phyloP scores from a whole-genome alignment of 164 flowering plant genomes.

The Cinnamomum micranthum region DNA sequence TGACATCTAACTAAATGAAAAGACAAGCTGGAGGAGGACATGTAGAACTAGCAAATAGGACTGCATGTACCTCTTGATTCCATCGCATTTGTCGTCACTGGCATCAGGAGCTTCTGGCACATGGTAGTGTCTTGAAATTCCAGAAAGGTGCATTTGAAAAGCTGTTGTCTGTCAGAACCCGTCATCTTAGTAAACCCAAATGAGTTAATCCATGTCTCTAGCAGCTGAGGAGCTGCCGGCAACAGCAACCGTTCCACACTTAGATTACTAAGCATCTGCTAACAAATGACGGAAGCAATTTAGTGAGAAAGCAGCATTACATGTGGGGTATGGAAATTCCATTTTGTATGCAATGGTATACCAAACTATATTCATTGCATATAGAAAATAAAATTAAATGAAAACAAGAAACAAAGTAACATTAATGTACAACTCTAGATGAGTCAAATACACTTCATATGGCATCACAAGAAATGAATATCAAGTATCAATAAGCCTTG shows the following conservation, averaged over 20 bases:
- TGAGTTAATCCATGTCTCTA: slow-evolving; percentile 65
- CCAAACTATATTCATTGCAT: no score
- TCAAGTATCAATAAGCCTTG: neutral
- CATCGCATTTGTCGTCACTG: slow-evolving; percentile 14
- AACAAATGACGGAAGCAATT: neutral
- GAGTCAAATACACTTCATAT: neutral
- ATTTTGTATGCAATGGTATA: neutral
- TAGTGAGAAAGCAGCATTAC: neutral
- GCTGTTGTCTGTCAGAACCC: slow-evolving; percentile 46
- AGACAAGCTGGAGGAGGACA: neutral
- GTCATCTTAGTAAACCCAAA: slow-evolving; percentile 72
- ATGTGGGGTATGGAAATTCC: neutral
- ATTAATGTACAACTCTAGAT: neutral
- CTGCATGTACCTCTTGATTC: slow-evolving; percentile 30
- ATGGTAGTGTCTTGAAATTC: slow-evolving; percentile 63
- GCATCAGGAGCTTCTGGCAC: slow-evolving; percentile 68
- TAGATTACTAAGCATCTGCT: slow-evolving; percentile 60
- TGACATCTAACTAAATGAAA: neutral
- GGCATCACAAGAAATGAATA: neutral
- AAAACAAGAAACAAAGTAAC: neutral
- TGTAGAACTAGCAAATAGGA: neutral
- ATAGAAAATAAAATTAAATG: no score
- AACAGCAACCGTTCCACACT: slow-evolving; percentile 80
- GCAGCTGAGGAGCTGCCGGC: slow-evolving; percentile 63
- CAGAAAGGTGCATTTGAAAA: slow-evolving; percentile 53